These are phyloP conservation scores for Pulicaria dysenterica DNA, from an alignment of 129 eudicot genomes.

Conservation along the genomic window DNA sequence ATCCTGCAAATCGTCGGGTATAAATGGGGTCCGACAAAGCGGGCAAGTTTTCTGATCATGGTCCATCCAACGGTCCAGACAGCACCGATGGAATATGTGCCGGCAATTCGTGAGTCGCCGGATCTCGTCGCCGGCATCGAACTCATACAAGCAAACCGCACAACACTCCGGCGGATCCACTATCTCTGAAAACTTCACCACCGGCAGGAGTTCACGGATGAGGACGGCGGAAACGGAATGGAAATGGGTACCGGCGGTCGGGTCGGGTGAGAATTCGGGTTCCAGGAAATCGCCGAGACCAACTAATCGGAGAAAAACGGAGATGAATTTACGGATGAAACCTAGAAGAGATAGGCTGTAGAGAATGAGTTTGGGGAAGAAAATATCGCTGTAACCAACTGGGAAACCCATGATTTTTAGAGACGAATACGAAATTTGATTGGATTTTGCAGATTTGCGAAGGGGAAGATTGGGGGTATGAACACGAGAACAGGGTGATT, in stretches of 20 bases:
- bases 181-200: conserved; percentile 41
- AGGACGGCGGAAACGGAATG: conserved; percentile 47
- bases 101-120: conserved; percentile 55
- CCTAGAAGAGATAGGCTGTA: conserved; percentile 48
- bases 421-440: background rate
- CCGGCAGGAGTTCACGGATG: conserved; percentile 61
- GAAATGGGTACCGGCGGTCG: conserved; percentile 26
- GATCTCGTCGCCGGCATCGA: conserved; percentile 56
- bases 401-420: conserved; percentile 53
- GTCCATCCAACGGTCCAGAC: conserved; percentile 88
- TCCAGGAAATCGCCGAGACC: conserved; percentile 52
- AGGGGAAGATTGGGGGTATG: background rate
- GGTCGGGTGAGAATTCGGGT: conserved; percentile 39
- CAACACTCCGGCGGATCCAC: conserved; percentile 48
- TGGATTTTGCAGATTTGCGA: background rate
- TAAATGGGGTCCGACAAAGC: conserved; percentile 58
- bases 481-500: background rate
- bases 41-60: conserved; percentile 75
- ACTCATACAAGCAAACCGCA: conserved; percentile 65
- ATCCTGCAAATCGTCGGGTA: conserved; percentile 43
- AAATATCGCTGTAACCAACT: conserved; percentile 52
- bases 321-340: conserved; percentile 41
- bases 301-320: conserved; percentile 25
- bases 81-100: conserved; percentile 60
- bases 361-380: conserved; percentile 49